Evolutionary conservation across 257 asterid genomes (phyloP).

Genomic region (Phtheirospermum japonicum): DNA sequence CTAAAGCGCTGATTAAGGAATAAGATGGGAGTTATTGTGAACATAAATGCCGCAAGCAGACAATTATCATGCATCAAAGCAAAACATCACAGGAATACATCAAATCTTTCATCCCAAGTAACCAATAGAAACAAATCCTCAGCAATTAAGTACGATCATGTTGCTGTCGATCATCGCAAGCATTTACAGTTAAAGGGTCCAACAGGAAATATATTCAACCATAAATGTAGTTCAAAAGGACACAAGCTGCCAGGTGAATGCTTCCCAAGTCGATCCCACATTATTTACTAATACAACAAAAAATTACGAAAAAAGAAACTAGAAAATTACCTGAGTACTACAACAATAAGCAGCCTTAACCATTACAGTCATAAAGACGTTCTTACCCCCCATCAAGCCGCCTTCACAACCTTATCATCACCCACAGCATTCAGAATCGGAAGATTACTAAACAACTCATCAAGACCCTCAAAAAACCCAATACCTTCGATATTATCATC

Average conservation of each 20-base stretch:
- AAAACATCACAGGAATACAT: no score
- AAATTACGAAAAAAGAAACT: slow-evolving; percentile 22
- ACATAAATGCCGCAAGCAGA: no score
- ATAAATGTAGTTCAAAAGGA: neutral
- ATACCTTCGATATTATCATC: slow-evolving; percentile 66
- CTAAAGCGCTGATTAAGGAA: no score
- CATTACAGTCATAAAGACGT: neutral
- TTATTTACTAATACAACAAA: slow-evolving; percentile 33
- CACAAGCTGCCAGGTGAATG: neutral
- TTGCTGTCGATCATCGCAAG: neutral
- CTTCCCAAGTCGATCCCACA: slow-evolving; percentile 30
- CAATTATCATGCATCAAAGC: no score
- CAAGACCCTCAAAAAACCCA: slow-evolving; percentile 83
- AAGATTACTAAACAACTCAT: slow-evolving; percentile 64
- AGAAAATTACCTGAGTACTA: neutral
- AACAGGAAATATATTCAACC: neutral
- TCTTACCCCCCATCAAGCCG: slow-evolving; percentile 40
- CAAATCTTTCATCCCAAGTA: no score
- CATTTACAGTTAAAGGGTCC: slow-evolving; percentile 16
- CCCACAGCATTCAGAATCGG: slow-evolving; percentile 59
- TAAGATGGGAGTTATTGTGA: no score
- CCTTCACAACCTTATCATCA: slow-evolving; percentile 56
- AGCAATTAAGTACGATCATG: neutral
- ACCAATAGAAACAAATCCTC: neutral
- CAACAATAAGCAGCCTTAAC: slow-evolving; percentile 12